Percentiles rank a stretch among this genome's conserved stretches.
These are phyloP conservation scores for Penicillium sp. DNA, from an alignment of 2,329 filamentous ascomycete genomes.

Conservation along the genomic window DNA sequence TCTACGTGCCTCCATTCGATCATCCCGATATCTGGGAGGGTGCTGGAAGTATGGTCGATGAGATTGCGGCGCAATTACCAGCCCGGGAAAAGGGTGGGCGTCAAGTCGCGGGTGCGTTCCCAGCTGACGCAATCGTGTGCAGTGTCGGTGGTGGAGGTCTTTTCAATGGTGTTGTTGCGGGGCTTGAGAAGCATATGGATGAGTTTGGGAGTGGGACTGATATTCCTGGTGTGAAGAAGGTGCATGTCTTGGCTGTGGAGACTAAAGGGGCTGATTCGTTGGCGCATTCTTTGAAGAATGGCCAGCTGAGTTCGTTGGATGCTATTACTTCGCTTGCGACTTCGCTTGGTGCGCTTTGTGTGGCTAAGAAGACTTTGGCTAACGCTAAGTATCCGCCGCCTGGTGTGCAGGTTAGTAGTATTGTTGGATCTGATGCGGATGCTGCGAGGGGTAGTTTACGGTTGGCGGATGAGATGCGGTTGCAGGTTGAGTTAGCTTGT, in stretches of 20 bases:
- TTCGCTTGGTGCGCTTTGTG: constrained; percentile 65
- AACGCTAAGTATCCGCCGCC: constrained; percentile 51
- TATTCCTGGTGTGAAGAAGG: constrained; percentile 7
- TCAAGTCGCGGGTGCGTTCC: constrained; percentile 20
- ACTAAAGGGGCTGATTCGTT: constrained; percentile 71
- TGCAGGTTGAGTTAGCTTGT: constrained; percentile 79
- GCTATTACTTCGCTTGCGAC: constrained; percentile 72
- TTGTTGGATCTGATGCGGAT: constrained; percentile 70
- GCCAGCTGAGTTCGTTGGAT: constrained; percentile 58
- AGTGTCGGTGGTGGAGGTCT: constrained; percentile 77
- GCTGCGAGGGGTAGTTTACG: constrained; percentile 72
- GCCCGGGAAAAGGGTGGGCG: constrained; percentile 5
- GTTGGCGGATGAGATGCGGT: constrained; percentile 74
- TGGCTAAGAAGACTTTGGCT: constrained; percentile 64
- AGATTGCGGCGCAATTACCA: constrained; percentile 38
- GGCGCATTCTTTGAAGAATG: constrained; percentile 56
- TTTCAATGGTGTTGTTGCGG: constrained; percentile 70
- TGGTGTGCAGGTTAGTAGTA: constrained; percentile 51
- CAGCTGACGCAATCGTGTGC: constrained; percentile 71
- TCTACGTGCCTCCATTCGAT: constrained; percentile 41
- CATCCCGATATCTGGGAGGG: constrained; percentile 40
- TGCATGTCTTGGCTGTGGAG: constrained; percentile 66
- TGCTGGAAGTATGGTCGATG: constrained; percentile 34
- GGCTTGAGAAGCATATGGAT: constrained; percentile 47
- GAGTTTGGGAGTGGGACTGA: background rate